Evolutionary conservation across 83 land plant species (phyloP).

Genomic region (Diphasiastrum complanatum): DNA sequence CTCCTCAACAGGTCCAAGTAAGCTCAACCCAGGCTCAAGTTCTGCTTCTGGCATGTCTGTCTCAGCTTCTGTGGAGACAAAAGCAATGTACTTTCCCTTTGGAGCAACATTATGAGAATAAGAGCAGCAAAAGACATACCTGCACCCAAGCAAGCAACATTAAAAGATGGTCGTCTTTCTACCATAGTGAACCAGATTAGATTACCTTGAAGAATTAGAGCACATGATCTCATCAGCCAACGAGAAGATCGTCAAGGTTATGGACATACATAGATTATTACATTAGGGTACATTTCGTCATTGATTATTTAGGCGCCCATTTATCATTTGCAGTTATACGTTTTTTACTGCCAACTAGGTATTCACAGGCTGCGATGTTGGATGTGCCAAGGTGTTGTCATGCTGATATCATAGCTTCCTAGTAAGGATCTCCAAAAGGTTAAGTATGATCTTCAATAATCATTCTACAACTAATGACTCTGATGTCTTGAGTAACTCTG

Average conservation of each 20-base stretch:
- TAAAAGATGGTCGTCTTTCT: background rate
- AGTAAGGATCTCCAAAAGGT: too few species aligned
- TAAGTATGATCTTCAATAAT: too few species aligned
- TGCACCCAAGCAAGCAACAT: conserved; percentile 21
- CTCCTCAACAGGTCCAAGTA: conserved; percentile 81
- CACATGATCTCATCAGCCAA: background rate
- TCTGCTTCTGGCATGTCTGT: conserved; percentile 69
- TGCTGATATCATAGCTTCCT: too few species aligned
- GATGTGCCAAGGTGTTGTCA: too few species aligned
- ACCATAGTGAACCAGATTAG: background rate
- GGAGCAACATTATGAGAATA: conserved; percentile 90
- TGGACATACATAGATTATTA: background rate
- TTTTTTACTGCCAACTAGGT: too few species aligned
- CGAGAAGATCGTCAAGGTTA: background rate
- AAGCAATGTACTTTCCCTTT: conserved; percentile 91
- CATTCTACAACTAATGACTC: too few species aligned
- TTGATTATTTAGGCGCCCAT: too few species aligned
- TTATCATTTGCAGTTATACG: too few species aligned
- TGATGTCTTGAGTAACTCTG: too few species aligned
- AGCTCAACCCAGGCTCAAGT: conserved; percentile 65
- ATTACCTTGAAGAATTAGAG: background rate
- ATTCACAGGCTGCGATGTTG: too few species aligned
- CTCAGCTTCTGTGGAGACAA: conserved; percentile 91
- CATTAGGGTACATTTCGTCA: too few species aligned
- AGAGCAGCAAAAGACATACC: conserved; percentile 91